Conservation (phyloP, 176 grass and related monocot genomes). For the Poa pratensis region DNA sequence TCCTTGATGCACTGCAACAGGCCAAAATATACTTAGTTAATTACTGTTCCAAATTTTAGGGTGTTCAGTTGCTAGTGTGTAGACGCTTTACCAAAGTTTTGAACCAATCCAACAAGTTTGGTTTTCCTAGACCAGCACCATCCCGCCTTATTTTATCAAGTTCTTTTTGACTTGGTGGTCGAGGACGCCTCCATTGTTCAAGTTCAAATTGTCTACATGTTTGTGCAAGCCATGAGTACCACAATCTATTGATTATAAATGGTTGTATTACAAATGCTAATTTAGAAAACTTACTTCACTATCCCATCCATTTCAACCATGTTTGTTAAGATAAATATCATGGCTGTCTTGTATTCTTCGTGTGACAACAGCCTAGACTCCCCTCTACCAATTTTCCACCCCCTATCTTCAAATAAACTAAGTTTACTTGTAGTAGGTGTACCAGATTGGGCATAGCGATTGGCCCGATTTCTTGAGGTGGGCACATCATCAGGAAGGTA, state of each 20-base stretch:
- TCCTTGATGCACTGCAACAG: conserved; percentile 2
- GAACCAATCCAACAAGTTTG: conserved; percentile 30
- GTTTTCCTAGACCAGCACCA: not conserved
- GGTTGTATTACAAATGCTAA: too few relatives aligned
- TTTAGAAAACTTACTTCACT: too few relatives aligned
- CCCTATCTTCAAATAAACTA: too few relatives aligned
- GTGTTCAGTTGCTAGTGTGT: rapidly evolving
- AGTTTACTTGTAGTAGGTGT: too few relatives aligned
- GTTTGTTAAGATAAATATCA: too few relatives aligned
- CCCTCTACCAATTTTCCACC: too few relatives aligned
- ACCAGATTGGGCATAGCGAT: too few relatives aligned
- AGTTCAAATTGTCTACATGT: not conserved
- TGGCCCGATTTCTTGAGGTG: too few relatives aligned
- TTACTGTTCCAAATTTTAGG: not conserved
- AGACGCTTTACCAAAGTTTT: not conserved
- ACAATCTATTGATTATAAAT: not conserved
- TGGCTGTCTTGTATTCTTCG: too few relatives aligned
- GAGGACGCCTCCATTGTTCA: not conserved
- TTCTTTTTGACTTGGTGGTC: conserved; percentile 24
- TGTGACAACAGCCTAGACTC: too few relatives aligned
- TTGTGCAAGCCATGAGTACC: not conserved
- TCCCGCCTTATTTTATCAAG: not conserved
- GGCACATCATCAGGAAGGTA: too few relatives aligned
- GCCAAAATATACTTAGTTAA: not conserved
- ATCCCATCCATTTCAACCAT: too few relatives aligned